Conservation (phyloP, 306 rosid species). For the Gleditsia sinensis region DNA sequence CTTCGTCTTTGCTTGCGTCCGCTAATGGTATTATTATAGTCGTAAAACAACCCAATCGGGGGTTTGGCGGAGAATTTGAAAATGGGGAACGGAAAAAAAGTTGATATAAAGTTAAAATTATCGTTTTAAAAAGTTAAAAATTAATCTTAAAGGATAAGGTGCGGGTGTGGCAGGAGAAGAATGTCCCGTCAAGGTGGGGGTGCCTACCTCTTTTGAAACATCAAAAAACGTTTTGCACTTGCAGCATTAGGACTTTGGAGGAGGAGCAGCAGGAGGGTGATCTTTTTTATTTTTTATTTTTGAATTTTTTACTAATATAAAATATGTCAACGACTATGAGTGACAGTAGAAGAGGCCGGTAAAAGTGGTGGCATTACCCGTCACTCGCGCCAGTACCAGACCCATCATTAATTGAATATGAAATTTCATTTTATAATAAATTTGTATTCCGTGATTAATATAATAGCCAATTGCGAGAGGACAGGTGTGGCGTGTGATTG, state of each 20-base stretch:
- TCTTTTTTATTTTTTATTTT: too few species aligned
- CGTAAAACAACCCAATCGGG: too few species aligned
- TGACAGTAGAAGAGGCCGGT: neutral
- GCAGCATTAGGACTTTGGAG: neutral
- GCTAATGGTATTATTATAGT: too few species aligned
- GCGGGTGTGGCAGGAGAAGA: neutral
- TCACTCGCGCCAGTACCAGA: neutral
- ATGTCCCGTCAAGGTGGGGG: neutral
- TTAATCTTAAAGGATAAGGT: neutral
- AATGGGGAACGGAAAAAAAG: neutral
- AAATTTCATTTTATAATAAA: too few species aligned
- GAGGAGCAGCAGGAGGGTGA: neutral
- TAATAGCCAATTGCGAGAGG: neutral
- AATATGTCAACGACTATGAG: neutral
- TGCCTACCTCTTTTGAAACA: neutral
- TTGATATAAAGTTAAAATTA: too few species aligned
- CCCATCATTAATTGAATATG: too few species aligned
- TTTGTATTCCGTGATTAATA: too few species aligned
- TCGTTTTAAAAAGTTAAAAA: neutral
- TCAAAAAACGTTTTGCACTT: neutral
- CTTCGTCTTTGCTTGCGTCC: too few species aligned
- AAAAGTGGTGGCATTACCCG: neutral
- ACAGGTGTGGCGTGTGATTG: conserved; percentile 33
- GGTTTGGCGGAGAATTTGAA: neutral
- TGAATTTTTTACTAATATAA: too few species aligned